Base-by-base conservation (phyloP, 1,139 yeast species). In the Candida neerlandica region DNA sequence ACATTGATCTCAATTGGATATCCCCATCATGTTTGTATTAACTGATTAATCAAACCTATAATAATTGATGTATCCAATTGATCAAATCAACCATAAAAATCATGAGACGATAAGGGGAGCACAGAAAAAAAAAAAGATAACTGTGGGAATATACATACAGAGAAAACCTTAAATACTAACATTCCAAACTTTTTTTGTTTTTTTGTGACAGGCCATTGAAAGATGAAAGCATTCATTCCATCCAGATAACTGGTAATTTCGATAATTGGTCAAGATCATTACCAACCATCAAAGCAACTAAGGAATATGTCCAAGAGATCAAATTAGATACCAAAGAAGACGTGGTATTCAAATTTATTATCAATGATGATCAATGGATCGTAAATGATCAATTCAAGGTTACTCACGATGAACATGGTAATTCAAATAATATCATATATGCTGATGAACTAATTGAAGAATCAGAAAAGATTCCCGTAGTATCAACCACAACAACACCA, bases 181-280 rank as follows among this genome's bases (percentile, higher is more conserved):
- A 18, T 41, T 18, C 27, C 18, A 21, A n/a, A 14, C 10, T 14
- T 33, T 33, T 34, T 5, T 32, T 32, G 14, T 32, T 16, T 30
- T 15, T 33, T 11, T 27, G 7, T 35, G 7, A 11, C 16, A 51
- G 56, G 56, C 56, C 57, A 19, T 39, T 43, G 41, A 45, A 48
- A 44, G 57, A 50, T 43, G 49, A 48, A 11, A 55, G 51, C n/a
- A 55, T 57, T 43, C 49, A 57, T 14, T 60, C 69, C 5, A 69
- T 75, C 30, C 67, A 67, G 42, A 69, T 75, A 32, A 75, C 80
- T 2, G 81, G 81, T 4, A 68, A 62, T 50, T 76, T 75, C 55
- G 78, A 75, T 51, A 56, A 69, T 47, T 76, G 81, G 80, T 54
- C 68, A 15, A 58, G 64, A 49, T 56, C 62, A 10, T 58, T 55